Evolutionary conservation across 768 basidiomycete genomes (phyloP).

Genomic region (Brasilioporus rufonigricans): DNA sequence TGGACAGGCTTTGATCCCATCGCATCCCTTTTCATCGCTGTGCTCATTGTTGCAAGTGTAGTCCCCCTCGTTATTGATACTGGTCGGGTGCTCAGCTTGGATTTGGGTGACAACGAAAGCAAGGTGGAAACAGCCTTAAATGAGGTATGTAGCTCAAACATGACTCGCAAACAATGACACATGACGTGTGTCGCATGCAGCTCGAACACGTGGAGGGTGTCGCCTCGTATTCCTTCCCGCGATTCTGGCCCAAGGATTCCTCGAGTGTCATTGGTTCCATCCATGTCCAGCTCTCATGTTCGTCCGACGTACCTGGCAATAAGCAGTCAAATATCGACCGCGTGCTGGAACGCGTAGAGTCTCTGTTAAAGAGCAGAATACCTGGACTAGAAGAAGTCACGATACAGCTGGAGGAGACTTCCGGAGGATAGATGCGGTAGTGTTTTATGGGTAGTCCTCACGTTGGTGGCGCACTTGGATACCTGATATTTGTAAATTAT

Average conservation of each 20-base stretch:
- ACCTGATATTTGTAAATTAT: slow-evolving; percentile 17
- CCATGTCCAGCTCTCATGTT: slow-evolving; percentile 79
- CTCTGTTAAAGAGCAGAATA: slow-evolving; percentile 67
- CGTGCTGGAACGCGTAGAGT: slow-evolving; percentile 75
- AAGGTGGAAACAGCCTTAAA: slow-evolving; percentile 56
- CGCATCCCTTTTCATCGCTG: slow-evolving; percentile 93
- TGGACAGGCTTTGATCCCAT: slow-evolving; percentile 99
- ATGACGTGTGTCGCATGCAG: slow-evolving; percentile 36
- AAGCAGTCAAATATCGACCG: slow-evolving; percentile 43
- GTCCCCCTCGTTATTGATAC: slow-evolving; percentile 94
- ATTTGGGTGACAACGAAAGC: slow-evolving; percentile 64
- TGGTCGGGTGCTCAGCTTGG: slow-evolving; percentile 82
- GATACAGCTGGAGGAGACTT: slow-evolving; percentile 70
- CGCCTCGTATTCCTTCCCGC: slow-evolving; percentile 71
- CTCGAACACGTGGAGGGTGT: slow-evolving; percentile 75
- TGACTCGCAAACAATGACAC: neutral
- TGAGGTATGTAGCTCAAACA: slow-evolving; percentile 46
- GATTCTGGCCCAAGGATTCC: slow-evolving; percentile 97
- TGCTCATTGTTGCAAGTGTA: slow-evolving; percentile 93
- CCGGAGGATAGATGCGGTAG: slow-evolving; percentile 1
- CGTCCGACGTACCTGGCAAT: slow-evolving; percentile 42
- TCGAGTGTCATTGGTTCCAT: slow-evolving; percentile 85
- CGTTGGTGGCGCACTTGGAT: slow-evolving; percentile 11
- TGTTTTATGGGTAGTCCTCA: neutral
- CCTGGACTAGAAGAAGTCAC: slow-evolving; percentile 84